A percentile compares a stretch with the other conserved stretches of the same genome.
Evolutionary conservation across 495 filamentous ascomycete species (phyloP).

Genomic region (Jackrogersella multiformis): DNA sequence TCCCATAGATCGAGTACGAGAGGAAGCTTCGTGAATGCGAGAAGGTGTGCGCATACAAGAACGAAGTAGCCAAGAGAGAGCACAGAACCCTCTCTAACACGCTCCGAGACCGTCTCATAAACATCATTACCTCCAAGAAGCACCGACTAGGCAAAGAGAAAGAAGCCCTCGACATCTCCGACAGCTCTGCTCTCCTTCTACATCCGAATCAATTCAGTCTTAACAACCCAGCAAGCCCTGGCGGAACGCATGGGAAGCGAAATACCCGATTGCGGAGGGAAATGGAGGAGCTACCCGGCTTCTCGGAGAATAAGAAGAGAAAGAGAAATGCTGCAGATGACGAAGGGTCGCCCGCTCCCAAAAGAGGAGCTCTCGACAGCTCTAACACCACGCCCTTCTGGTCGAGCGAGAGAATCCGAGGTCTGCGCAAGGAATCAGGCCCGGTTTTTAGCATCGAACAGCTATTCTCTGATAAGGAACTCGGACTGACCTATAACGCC

Average conservation of each 20-base stretch:
- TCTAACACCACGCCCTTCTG: conserved; percentile 66
- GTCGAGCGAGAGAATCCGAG: conserved; percentile 57
- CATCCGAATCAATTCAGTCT: conserved; percentile 94
- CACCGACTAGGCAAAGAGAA: conserved; percentile 84
- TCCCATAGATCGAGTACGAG: conserved; percentile 61
- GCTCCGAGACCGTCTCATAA: conserved; percentile 83
- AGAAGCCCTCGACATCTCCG: conserved; percentile 84
- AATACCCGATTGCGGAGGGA: conserved; percentile 85
- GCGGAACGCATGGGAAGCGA: conserved; percentile 79
- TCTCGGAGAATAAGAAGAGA: conserved; percentile 74
- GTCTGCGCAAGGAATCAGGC: conserved; percentile 55
- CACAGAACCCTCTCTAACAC: conserved; percentile 78
- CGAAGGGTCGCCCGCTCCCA: conserved; percentile 73
- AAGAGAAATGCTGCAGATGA: conserved; percentile 80
- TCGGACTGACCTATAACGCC: conserved; percentile 75
- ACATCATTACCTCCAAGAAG: conserved; percentile 78
- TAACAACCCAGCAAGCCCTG: conserved; percentile 79
- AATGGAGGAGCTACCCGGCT: conserved; percentile 75
- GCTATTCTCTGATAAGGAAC: conserved; percentile 94
- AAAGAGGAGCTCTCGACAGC: conserved; percentile 54
- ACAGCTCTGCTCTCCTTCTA: conserved; percentile 85
- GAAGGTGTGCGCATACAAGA: conserved; percentile 66
- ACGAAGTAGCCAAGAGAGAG: conserved; percentile 82
- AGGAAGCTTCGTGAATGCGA: conserved; percentile 62
- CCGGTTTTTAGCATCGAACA: conserved; percentile 82